phyloP scores from a whole-genome alignment of 2,329 filamentous ascomycete species.

The Plectosphaerella plurivora region DNA sequence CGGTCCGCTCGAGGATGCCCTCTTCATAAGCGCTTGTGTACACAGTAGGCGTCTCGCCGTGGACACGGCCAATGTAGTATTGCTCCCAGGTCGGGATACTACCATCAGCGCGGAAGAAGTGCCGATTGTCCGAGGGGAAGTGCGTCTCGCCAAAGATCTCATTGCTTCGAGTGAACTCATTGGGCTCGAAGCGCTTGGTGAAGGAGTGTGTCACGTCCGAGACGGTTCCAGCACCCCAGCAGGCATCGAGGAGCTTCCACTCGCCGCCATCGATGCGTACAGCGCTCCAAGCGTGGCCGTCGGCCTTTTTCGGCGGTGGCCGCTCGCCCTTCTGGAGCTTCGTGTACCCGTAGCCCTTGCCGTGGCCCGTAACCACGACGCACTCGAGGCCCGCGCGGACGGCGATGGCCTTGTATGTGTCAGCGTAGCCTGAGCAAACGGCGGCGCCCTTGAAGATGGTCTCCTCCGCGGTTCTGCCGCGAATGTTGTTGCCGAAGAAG shows the following conservation, averaged over 20 bases:
- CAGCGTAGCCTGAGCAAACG: constrained; percentile 89
- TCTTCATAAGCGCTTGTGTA: constrained; percentile 41
- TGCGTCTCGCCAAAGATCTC: constrained; percentile 78
- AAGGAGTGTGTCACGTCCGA: constrained; percentile 50
- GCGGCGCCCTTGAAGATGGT: constrained; percentile 75
- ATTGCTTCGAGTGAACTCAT: constrained; percentile 59
- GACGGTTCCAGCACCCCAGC: constrained; percentile 85
- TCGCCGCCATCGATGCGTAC: constrained; percentile 79
- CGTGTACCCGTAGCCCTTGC: constrained; percentile 77
- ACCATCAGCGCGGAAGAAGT: constrained; percentile 75
- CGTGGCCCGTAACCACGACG: constrained; percentile 70
- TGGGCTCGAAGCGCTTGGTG: constrained; percentile 62
- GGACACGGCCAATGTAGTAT: constrained; percentile 63
- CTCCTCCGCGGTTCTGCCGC: constrained; percentile 62
- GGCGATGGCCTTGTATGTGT: constrained; percentile 75
- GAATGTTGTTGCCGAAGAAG: constrained; percentile 71
- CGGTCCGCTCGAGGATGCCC: constrained; percentile 50
- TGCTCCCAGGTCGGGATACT: constrained; percentile 70
- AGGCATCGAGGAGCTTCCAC: constrained; percentile 90
- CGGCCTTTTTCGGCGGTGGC: constrained; percentile 57
- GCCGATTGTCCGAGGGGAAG: constrained; percentile 63
- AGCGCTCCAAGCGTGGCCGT: constrained; percentile 87
- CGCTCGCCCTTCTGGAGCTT: constrained; percentile 59
- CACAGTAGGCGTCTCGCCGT: constrained; percentile 42
- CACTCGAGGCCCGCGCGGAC: constrained; percentile 74